Conservation (phyloP, 1,139 yeast genomes). For the Taphrina flavorubra region DNA sequence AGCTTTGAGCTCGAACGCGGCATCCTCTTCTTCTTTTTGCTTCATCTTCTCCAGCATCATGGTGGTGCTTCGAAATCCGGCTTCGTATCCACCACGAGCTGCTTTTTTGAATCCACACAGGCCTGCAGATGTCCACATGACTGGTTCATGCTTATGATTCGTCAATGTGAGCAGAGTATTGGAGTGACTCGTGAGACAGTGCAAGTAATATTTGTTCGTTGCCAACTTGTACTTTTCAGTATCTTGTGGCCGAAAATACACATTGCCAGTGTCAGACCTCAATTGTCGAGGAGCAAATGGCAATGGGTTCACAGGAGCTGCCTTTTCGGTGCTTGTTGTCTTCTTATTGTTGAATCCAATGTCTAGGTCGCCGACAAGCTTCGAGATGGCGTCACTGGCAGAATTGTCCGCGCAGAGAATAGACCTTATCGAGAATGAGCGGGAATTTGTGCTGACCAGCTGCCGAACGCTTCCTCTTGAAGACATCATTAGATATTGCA, state of each 20-base stretch:
- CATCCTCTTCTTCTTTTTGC: constrained; percentile 32
- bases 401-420: background rate
- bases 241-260: constrained; percentile 5
- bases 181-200: constrained; percentile 38
- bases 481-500: background rate
- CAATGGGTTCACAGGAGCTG: background rate
- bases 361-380: background rate
- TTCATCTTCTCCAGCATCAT: constrained; percentile 39
- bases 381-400: background rate
- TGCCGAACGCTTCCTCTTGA: background rate
- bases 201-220: constrained; percentile 39
- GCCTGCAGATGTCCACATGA: constrained; percentile 49
- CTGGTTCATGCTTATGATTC: constrained; percentile 40
- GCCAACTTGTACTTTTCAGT: constrained; percentile 13
- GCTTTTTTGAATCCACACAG: constrained; percentile 56
- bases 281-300: constrained; percentile 10
- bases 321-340: background rate
- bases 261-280: constrained; percentile 24
- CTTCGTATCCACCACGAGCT: constrained; percentile 85
- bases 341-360: background rate
- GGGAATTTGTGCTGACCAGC: background rate
- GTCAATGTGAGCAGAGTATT: constrained; percentile 42
- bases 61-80: constrained; percentile 52
- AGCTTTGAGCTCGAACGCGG: constrained; percentile 20
- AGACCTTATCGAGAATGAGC: background rate